A percentile compares a stretch with the other conserved stretches of the same genome.
Conservation (phyloP, 306 rosid genomes). For the Gynostemma pentaphyllum region DNA sequence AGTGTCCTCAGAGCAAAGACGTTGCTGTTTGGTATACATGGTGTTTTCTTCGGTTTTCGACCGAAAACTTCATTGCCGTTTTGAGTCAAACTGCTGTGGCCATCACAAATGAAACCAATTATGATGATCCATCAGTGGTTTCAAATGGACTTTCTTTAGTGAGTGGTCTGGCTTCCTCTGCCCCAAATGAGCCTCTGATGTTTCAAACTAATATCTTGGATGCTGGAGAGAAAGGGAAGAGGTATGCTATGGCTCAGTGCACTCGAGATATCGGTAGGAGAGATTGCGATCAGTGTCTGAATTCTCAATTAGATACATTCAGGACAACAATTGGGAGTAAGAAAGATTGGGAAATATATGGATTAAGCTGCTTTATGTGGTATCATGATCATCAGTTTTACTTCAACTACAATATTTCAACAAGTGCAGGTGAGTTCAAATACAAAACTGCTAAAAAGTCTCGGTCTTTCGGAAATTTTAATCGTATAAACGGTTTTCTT, state of each 20-base stretch:
- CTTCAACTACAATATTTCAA: constrained; percentile 23
- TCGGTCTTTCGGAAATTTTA: no score
- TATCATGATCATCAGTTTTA: constrained; percentile 47
- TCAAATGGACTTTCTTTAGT: constrained; percentile 29
- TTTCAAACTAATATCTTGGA: constrained; percentile 22
- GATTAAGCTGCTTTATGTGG: constrained; percentile 49
- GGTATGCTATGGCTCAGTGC: constrained; percentile 64
- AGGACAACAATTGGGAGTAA: constrained; percentile 31
- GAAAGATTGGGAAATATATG: constrained; percentile 48
- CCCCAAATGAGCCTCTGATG: constrained; percentile 23
- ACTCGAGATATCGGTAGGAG: constrained; percentile 32
- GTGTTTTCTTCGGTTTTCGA: constrained; percentile 43
- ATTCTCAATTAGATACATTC: constrained; percentile 25
- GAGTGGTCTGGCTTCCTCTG: constrained; percentile 22
- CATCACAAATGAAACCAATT: constrained; percentile 30
- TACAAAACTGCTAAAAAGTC: no score
- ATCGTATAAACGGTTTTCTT: neutral
- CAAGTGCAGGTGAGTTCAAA: constrained; percentile 31
- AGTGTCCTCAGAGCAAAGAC: constrained; percentile 28
- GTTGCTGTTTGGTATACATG: constrained; percentile 35
- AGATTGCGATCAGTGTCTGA: constrained; percentile 34
- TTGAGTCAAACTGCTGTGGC: constrained; percentile 24
- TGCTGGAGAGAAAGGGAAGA: constrained; percentile 28
- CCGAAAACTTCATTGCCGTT: constrained; percentile 23
- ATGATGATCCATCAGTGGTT: constrained; percentile 30